Conservation (phyloP, 306 rosid genomes). For the Aeschynomene evenia region DNA sequence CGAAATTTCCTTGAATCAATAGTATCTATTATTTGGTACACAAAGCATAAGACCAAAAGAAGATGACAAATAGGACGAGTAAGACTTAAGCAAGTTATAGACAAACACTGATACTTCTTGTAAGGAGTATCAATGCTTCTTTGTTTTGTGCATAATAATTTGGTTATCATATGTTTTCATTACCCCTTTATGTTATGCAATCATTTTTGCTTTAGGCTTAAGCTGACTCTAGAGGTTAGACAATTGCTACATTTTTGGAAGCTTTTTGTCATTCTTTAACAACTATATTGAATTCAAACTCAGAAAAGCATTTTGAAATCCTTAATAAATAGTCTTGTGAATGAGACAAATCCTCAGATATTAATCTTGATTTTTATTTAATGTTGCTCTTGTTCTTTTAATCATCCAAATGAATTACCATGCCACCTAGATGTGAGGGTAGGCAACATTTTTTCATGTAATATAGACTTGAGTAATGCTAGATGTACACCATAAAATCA, state of each 20-base stretch:
- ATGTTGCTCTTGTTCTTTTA: neutral
- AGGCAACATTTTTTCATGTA: neutral
- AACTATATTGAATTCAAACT: neutral
- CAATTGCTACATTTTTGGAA: constrained; percentile 19
- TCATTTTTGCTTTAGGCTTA: constrained; percentile 32
- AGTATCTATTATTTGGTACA: constrained; percentile 4
- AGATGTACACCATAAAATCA: too few species aligned
- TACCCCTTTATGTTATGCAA: neutral
- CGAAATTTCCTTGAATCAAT: constrained; percentile 52
- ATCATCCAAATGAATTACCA: too few species aligned
- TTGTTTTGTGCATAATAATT: neutral
- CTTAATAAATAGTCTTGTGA: neutral
- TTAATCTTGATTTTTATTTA: neutral
- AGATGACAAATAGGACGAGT: constrained; percentile 25
- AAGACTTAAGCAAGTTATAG: constrained; percentile 22
- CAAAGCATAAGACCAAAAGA: neutral
- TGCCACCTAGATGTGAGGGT: neutral
- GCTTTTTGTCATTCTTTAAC: constrained; percentile 25
- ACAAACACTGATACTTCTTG: constrained; percentile 10
- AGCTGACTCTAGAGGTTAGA: constrained; percentile 15
- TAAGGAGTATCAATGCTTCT: too few species aligned
- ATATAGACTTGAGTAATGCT: too few species aligned
- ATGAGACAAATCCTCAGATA: neutral
- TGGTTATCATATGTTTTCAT: neutral
- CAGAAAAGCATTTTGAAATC: neutral